phyloP scores from a whole-genome alignment of 768 basidiomycete species.

The Lyophyllum decastes region DNA sequence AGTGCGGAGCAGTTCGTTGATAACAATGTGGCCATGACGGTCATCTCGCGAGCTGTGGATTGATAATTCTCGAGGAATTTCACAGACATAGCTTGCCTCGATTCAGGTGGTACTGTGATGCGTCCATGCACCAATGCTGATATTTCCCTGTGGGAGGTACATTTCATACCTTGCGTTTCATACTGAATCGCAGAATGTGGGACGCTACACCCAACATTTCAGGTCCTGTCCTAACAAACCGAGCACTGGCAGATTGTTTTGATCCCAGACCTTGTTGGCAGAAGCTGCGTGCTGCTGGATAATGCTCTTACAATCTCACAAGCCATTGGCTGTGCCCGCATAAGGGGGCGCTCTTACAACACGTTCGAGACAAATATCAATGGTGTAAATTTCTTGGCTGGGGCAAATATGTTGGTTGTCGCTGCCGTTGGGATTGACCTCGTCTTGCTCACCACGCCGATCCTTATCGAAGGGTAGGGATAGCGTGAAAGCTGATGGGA shows the following conservation, averaged over 20 bases:
- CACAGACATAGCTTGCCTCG: conserved; percentile 53
- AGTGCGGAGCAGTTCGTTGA: conserved; percentile 44
- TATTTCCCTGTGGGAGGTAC: conserved; percentile 37
- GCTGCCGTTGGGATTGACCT: conserved; percentile 61
- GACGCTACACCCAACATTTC: conserved; percentile 12
- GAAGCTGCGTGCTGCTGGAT: conserved; percentile 57
- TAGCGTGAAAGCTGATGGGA: conserved; percentile 57
- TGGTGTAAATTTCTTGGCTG: conserved; percentile 43
- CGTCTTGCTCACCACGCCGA: conserved; percentile 45
- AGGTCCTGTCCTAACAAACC: neutral
- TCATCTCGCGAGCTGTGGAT: conserved; percentile 52
- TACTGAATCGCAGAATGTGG: conserved; percentile 36
- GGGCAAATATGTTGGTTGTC: conserved; percentile 68
- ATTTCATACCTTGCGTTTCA: neutral
- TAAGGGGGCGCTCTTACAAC: conserved; percentile 52
- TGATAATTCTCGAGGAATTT: conserved; percentile 68
- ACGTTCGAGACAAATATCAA: conserved; percentile 19
- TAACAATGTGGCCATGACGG: conserved; percentile 35
- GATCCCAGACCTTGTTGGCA: conserved; percentile 56
- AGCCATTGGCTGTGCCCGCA: conserved; percentile 45
- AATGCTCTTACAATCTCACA: conserved; percentile 43
- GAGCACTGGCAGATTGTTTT: conserved; percentile 59
- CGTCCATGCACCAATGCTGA: conserved; percentile 60
- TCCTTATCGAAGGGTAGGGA: conserved; percentile 50
- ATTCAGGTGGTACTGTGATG: conserved; percentile 47